phyloP scores from a whole-genome alignment of 1,284 basidiomycete genomes.

The Ceratobasidium sp. region DNA sequence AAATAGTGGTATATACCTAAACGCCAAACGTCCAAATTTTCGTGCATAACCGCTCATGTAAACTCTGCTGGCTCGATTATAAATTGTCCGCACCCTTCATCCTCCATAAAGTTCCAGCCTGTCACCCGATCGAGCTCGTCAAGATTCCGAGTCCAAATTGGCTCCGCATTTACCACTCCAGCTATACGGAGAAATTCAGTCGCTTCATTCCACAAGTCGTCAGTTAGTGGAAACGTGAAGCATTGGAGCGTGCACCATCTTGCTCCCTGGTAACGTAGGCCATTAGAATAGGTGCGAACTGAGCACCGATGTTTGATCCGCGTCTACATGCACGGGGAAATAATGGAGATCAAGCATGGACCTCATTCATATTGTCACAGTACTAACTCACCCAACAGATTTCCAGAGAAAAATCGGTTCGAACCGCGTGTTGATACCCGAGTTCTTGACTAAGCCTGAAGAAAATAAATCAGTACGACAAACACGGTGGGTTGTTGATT shows the following conservation, averaged over 20 bases:
- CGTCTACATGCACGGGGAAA: background rate
- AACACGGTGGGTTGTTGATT: background rate
- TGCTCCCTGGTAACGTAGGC: constrained; percentile 15
- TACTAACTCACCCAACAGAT: background rate
- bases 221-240: background rate
- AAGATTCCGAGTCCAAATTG: constrained; percentile 19
- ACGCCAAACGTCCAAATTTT: background rate
- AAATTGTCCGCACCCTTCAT: constrained; percentile 10
- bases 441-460: background rate
- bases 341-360: too few relatives aligned
- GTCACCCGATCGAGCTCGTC: constrained; percentile 30
- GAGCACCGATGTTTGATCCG: background rate
- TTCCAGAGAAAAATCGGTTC: constrained; percentile 6
- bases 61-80: constrained; percentile 7
- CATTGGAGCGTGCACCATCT: background rate
- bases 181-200: constrained; percentile 10
- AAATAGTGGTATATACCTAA: background rate
- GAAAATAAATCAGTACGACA: background rate
- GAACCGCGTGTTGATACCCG: background rate
- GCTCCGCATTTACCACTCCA: background rate
- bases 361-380: too few relatives aligned
- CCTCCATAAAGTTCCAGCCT: constrained; percentile 31
- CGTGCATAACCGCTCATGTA: background rate
- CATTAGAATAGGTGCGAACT: constrained; percentile 1
- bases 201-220: background rate